These are phyloP conservation scores for Cystofilobasidium ferigula DNA, from an alignment of 768 basidiomycete species.

Conservation along the genomic window DNA sequence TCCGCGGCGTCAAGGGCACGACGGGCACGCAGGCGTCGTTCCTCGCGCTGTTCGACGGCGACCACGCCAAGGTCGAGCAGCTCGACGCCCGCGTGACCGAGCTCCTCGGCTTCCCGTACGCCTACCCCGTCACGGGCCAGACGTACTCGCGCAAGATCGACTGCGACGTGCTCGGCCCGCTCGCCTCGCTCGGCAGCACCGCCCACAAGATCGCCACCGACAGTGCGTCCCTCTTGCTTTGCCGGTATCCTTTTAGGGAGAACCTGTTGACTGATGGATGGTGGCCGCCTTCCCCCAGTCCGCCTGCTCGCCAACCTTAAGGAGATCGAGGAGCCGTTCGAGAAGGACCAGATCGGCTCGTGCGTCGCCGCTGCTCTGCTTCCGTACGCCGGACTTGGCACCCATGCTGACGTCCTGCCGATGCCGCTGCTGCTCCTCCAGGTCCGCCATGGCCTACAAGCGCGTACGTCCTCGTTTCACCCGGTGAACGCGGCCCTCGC, in stretches of 20 bases:
- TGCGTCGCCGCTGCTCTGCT: neutral
- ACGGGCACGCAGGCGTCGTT: slow-evolving; percentile 98
- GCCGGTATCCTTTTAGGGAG: too few relatives aligned
- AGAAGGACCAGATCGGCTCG: slow-evolving; percentile 91
- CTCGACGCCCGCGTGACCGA: slow-evolving; percentile 81
- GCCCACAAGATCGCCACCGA: slow-evolving; percentile 98
- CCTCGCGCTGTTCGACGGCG: slow-evolving; percentile 82
- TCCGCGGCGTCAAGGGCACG: slow-evolving; percentile 98
- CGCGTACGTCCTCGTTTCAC: slow-evolving; percentile 14
- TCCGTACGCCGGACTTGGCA: neutral
- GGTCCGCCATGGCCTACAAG: slow-evolving; percentile 28
- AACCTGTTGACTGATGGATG: neutral
- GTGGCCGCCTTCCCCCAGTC: slow-evolving; percentile 40
- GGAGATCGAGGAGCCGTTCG: slow-evolving; percentile 98
- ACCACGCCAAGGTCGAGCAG: slow-evolving; percentile 86
- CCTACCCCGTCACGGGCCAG: slow-evolving; percentile 95
- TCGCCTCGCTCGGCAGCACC: slow-evolving; percentile 79
- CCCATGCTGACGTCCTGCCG: neutral
- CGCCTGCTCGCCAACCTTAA: slow-evolving; percentile 88
- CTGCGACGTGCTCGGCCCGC: slow-evolving; percentile 75
- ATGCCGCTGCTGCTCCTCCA: neutral
- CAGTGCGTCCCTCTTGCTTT: slow-evolving; percentile 34
- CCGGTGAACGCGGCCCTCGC: neutral
- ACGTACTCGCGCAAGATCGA: slow-evolving; percentile 98
- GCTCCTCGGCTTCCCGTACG: slow-evolving; percentile 82